Conservation (phyloP, 192 early-diverging fungal species). For the Entophlyctis helioformis region DNA sequence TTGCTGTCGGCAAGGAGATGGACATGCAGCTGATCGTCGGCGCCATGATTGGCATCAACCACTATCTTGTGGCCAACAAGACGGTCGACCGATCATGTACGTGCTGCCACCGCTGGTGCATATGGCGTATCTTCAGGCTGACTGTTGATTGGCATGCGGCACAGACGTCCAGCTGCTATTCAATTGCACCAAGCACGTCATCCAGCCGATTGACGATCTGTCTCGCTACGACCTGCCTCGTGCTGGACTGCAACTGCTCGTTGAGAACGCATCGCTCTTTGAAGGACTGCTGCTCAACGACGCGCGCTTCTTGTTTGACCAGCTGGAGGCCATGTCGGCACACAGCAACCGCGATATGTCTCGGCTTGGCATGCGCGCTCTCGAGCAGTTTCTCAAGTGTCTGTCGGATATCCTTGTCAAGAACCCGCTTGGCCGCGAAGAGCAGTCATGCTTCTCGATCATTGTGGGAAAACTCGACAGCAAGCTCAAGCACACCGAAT, state of each 20-base stretch:
- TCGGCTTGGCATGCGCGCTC: conserved; percentile 7
- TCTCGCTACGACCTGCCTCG: conserved; percentile 17
- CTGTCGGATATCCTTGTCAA: no score
- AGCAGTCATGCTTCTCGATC: no score
- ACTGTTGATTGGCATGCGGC: no score
- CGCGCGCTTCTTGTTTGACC: neutral
- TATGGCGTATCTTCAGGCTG: no score
- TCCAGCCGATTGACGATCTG: conserved; percentile 14
- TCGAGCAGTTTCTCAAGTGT: conserved; percentile 7
- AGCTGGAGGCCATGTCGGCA: neutral
- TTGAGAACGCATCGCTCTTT: conserved; percentile 5
- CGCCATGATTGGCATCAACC: conserved; percentile 13
- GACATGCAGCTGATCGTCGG: conserved; percentile 19
- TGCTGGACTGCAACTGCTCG: conserved; percentile 8
- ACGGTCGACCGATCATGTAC: conserved; percentile 3
- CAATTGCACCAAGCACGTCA: conserved; percentile 2
- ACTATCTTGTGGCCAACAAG: conserved; percentile 12
- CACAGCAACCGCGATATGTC: conserved; percentile 8
- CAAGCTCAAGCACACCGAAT: conserved; percentile 7
- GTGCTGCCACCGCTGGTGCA: conserved; percentile 3
- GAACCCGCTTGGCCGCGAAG: no score
- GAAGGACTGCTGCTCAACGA: neutral
- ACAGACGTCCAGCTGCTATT: conserved; percentile 1
- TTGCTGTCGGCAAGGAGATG: conserved; percentile 9
- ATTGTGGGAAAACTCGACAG: conserved; percentile 24